Conservation (phyloP, 2,329 filamentous ascomycete genomes). For the Escovopsis sp. region DNA sequence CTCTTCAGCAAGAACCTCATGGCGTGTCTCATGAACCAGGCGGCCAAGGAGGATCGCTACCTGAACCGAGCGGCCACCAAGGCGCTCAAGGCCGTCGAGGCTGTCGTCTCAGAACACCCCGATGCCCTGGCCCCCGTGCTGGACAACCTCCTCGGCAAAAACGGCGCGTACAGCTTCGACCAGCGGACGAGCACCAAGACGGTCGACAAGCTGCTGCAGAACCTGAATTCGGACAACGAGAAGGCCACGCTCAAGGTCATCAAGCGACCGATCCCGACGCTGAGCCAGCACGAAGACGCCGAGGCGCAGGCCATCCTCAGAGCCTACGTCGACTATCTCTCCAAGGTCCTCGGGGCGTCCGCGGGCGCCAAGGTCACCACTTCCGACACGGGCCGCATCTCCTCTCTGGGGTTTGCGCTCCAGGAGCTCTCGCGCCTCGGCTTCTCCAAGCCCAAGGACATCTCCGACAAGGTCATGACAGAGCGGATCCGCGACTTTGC, state of each 20-base stretch:
- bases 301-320: conserved; percentile 25
- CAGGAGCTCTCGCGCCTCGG: conserved; percentile 39
- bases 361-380: conserved; percentile 6
- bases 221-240: conserved; percentile 41
- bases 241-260: conserved; percentile 36
- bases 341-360: conserved; percentile 31
- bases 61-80: conserved; percentile 67
- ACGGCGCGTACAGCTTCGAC: conserved; percentile 69
- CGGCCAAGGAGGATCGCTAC: conserved; percentile 61
- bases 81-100: conserved; percentile 56
- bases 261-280: conserved; percentile 24
- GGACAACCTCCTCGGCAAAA: conserved; percentile 50
- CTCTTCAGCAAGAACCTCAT: conserved; percentile 78
- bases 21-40: conserved; percentile 68
- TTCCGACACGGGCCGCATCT: neutral
- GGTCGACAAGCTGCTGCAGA: conserved; percentile 56
- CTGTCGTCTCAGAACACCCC: conserved; percentile 46
- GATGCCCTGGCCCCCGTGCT: conserved; percentile 46
- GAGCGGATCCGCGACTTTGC: conserved; percentile 39
- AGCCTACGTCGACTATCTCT: conserved; percentile 39
- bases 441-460: conserved; percentile 33
- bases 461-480: conserved; percentile 29
- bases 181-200: conserved; percentile 76
- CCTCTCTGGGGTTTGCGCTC: conserved; percentile 26
- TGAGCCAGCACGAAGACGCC: conserved; percentile 13